phyloP scores from a whole-genome alignment of 2,329 filamentous ascomycete species.

The Nannizziopsis barbatae region DNA sequence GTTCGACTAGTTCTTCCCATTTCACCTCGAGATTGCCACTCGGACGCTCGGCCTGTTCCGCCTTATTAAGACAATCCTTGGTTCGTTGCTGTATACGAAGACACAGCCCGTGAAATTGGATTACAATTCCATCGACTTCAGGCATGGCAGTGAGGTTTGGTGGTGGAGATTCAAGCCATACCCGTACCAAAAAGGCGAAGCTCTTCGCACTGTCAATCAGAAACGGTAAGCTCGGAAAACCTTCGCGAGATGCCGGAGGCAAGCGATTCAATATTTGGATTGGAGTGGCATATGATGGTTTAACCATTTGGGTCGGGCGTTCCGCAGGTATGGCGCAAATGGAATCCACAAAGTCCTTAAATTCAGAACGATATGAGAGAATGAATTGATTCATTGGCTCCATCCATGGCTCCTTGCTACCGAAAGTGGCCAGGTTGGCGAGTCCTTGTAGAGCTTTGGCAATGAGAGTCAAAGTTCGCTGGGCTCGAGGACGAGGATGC shows the following conservation, averaged over 20 bases:
- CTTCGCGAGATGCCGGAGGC: slow-evolving; percentile 70
- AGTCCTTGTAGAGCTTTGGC: slow-evolving; percentile 86
- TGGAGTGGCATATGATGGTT: slow-evolving; percentile 83
- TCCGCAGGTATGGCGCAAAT: slow-evolving; percentile 74
- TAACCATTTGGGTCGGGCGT: slow-evolving; percentile 51
- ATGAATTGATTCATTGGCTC: slow-evolving; percentile 94
- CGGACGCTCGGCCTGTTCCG: slow-evolving; percentile 40
- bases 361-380: slow-evolving; percentile 59
- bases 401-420: slow-evolving; percentile 97
- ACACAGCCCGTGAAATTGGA: slow-evolving; percentile 36
- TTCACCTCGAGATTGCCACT: slow-evolving; percentile 37
- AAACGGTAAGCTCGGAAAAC: slow-evolving; percentile 85
- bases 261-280: slow-evolving; percentile 78
- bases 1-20: slow-evolving; percentile 41
- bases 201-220: slow-evolving; percentile 80
- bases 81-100: slow-evolving; percentile 34
- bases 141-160: slow-evolving; percentile 30
- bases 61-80: slow-evolving; percentile 36
- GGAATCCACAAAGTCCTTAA: slow-evolving; percentile 77
- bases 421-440: slow-evolving; percentile 82
- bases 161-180: slow-evolving; percentile 36
- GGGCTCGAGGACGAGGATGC: slow-evolving; percentile 68
- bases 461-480: slow-evolving; percentile 80
- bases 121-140: slow-evolving; percentile 30
- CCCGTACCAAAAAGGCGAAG: slow-evolving; percentile 67